Base-by-base conservation (phyloP, 2,329 filamentous ascomycete species). In the Claviceps africana region DNA sequence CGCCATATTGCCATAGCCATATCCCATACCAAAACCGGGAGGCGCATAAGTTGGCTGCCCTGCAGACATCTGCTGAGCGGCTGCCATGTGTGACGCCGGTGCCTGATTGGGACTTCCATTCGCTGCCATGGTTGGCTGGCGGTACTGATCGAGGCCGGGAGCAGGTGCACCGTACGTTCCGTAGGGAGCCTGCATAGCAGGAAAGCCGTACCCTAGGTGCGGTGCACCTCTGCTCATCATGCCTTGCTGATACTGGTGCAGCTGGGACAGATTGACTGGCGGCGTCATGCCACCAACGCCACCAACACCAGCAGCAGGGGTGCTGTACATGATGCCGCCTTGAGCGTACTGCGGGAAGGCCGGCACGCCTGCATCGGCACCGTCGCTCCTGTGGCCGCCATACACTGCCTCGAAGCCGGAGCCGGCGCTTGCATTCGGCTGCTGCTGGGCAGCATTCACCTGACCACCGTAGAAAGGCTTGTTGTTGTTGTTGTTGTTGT, bases 131-230 rank as follows among this genome's bases (percentile, higher is more conserved):
- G 67, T 71, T 49, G 74, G 73, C 57, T 72, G 72, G 53, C 77
- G 75, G 61, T 76, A 82, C 58, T 79, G 77, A 37, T 83, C 78
- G 48, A 77, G 65, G 1, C 73, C 65, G 8, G 76, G 68, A 56
- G 69, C 72, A 37, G 72, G 61, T 53, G 65, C 70, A 57, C 68
- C 72, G 59, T 75, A 82, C n/a, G 68, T 72, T n/a, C 68, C 71
- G 59, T 75, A 81, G 0, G 75, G 75, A 39, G 73, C 69, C 61
- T 76, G 78, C 72, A 82, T 75, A 8, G 68, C 63, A 4, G 76
- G 72, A 60, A 75, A 83, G 64, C 72, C 81, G 62, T 75, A 79
- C 61, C 71, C 75, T 68, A 81, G 74, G 10, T 74, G 74, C 13
- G 77, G 75, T 2, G 68, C 67, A 9, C 70, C 73, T 19, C 79